phyloP scores from a whole-genome alignment of 257 asterid species.

The Solanum sejunctum region DNA sequence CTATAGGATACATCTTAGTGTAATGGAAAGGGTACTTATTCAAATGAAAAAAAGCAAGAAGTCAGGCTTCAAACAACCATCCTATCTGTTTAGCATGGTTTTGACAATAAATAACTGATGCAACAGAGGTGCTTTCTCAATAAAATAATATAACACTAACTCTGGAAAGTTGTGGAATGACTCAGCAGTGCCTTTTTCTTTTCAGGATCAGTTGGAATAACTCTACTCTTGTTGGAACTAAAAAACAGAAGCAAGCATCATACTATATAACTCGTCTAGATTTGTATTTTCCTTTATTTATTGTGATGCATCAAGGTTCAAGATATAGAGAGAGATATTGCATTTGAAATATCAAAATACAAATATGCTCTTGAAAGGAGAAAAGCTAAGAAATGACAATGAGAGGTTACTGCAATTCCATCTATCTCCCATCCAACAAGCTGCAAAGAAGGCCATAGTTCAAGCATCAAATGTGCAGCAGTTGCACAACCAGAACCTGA shows the following conservation, averaged over 20 bases:
- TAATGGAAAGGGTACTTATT: background rate
- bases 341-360: background rate
- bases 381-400: background rate
- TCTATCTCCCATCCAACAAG: constrained; percentile 88
- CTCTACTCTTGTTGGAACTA: background rate
- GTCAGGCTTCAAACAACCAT: background rate
- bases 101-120: background rate
- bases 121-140: background rate
- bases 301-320: background rate
- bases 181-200: background rate
- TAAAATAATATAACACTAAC: background rate
- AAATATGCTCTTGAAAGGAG: background rate
- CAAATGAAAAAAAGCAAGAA: background rate
- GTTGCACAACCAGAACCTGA: constrained; percentile 29
- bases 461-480: constrained; percentile 69
- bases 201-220: background rate
- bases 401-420: constrained; percentile 33
- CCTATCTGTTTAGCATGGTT: background rate
- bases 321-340: background rate
- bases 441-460: constrained; percentile 63
- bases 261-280: background rate
- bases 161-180: background rate
- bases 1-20: background rate
- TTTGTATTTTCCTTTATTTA: background rate
- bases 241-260: background rate